Conservation (phyloP, 2,329 filamentous ascomycete genomes). For the Cladosporium sp. region DNA sequence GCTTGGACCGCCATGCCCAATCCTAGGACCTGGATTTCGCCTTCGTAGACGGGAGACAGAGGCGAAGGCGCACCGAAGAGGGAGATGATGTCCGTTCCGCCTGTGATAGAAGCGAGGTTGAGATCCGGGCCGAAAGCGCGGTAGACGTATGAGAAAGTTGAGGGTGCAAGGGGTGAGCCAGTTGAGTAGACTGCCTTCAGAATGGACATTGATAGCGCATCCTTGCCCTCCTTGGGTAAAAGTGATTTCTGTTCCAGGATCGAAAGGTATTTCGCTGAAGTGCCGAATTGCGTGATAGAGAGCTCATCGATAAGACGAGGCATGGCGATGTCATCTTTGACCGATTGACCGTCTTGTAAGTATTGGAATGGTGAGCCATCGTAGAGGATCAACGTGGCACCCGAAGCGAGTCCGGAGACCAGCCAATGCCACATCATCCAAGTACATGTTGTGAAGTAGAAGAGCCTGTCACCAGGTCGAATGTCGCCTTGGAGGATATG, state of each 20-base stretch:
- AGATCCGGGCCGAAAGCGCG: slow-evolving; percentile 74
- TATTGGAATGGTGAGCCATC: slow-evolving; percentile 83
- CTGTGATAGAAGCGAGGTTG: slow-evolving; percentile 90
- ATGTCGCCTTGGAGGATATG: slow-evolving; percentile 86
- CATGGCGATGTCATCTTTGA: slow-evolving; percentile 75
- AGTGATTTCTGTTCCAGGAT: slow-evolving; percentile 78
- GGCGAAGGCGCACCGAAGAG: slow-evolving; percentile 82
- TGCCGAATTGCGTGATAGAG: slow-evolving; percentile 88
- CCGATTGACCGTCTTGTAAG: slow-evolving; percentile 49
- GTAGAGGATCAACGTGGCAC: slow-evolving; percentile 82
- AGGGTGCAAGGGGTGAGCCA: slow-evolving; percentile 86
- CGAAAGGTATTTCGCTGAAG: slow-evolving; percentile 89
- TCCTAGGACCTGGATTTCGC: slow-evolving; percentile 52
- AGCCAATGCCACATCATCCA: slow-evolving; percentile 99
- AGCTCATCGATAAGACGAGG: slow-evolving; percentile 78
- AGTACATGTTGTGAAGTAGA: slow-evolving; percentile 92
- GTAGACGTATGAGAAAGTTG: slow-evolving; percentile 90
- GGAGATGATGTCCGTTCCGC: slow-evolving; percentile 94
- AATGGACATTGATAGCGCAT: slow-evolving; percentile 57
- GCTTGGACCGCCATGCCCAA: slow-evolving; percentile 54
- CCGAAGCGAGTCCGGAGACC: slow-evolving; percentile 78
- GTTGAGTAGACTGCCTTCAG: slow-evolving; percentile 91
- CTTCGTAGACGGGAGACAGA: slow-evolving; percentile 50
- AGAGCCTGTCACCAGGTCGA: slow-evolving; percentile 67
- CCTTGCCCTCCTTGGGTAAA: slow-evolving; percentile 50